Evolutionary conservation across 169 alveolate species (phyloP).

Genomic region (Plasmodium adleri): DNA sequence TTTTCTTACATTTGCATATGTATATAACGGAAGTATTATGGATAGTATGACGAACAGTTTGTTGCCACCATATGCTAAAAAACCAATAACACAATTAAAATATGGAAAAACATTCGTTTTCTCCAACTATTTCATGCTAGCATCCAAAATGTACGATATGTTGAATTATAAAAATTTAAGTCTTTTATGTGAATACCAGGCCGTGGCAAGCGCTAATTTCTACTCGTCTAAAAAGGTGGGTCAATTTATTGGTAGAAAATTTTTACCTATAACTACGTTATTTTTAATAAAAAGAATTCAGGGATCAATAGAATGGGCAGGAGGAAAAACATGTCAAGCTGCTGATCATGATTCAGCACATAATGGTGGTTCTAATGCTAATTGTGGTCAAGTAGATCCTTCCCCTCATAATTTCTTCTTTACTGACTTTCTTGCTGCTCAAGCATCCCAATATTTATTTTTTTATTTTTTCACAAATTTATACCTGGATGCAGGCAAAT

Average conservation of each 20-base stretch:
- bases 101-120: no score
- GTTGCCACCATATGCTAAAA: no score
- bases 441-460: no score
- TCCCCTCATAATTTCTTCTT: neutral
- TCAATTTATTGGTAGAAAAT: constrained; percentile 43
- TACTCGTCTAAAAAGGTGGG: neutral
- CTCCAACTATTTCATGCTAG: constrained; percentile 16
- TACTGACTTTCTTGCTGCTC: no score
- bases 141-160: neutral
- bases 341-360: no score
- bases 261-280: neutral
- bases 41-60: no score
- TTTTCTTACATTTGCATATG: no score
- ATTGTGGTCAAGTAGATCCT: neutral
- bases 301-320: neutral
- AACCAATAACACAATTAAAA: no score
- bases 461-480: no score
- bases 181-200: constrained; percentile 41
- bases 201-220: constrained; percentile 18
- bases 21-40: no score
- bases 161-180: constrained; percentile 49
- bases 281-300: constrained; percentile 5
- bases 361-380: neutral
- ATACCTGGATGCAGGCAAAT: no score
- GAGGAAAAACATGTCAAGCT: no score